phyloP scores from a whole-genome alignment of 1,284 basidiomycete genomes.

The Athelia sp. region DNA sequence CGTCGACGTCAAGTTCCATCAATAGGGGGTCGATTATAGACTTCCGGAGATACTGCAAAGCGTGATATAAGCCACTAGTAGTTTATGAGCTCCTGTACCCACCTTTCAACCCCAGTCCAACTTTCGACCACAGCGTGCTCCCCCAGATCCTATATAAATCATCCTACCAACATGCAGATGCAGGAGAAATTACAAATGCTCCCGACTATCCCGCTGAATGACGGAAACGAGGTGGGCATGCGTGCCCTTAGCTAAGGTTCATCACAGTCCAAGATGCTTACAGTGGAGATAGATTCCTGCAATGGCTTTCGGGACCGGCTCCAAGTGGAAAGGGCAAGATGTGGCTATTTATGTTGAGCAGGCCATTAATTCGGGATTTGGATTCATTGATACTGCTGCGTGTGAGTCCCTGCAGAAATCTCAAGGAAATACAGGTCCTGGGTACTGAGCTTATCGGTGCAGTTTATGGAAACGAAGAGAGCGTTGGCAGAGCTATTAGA shows the following conservation, averaged over 20 bases:
- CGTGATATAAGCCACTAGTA: no score
- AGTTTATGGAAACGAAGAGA: constrained; percentile 37
- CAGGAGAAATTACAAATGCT: no score
- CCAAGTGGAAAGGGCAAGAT: constrained; percentile 37
- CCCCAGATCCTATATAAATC: background rate
- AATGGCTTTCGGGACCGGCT: constrained; percentile 54
- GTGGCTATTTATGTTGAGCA: constrained; percentile 30
- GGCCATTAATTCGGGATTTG: constrained; percentile 24
- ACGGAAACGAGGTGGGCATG: background rate
- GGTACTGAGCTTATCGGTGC: background rate
- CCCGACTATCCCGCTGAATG: background rate
- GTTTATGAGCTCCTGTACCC: no score
- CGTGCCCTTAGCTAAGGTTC: background rate
- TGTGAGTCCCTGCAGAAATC: constrained; percentile 8
- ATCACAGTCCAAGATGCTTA: background rate
- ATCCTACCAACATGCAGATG: background rate
- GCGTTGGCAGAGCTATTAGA: constrained; percentile 31
- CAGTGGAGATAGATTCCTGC: constrained; percentile 40
- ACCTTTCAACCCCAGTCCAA: background rate
- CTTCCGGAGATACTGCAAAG: no score
- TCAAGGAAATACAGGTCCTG: background rate
- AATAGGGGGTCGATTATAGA: no score
- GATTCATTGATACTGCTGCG: constrained; percentile 23
- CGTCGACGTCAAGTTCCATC: no score
- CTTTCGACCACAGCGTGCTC: background rate